Conservation (phyloP, 2,329 filamentous ascomycete genomes). For the Trichophyton rubrum region DNA sequence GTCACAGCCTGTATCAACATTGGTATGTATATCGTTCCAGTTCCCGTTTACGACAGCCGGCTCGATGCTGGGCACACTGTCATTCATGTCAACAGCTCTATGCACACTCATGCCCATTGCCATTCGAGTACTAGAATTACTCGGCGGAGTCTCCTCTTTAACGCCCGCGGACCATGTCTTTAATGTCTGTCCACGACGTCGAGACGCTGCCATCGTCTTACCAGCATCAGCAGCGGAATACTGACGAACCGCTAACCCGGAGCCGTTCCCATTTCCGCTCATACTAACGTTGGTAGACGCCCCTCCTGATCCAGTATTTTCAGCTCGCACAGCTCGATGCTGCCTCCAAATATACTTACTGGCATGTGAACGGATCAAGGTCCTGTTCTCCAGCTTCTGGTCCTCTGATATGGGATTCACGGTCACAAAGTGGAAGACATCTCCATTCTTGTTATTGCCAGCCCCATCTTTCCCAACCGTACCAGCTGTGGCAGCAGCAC, state of each 20-base stretch:
- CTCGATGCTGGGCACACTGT: neutral
- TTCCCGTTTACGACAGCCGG: neutral
- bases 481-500: neutral
- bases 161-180: neutral
- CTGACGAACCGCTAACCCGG: neutral
- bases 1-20: neutral
- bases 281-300: neutral
- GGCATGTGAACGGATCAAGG: conserved; percentile 15
- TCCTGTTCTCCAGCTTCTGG: conserved; percentile 14
- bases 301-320: neutral
- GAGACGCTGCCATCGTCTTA: neutral
- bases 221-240: neutral
- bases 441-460: conserved; percentile 3
- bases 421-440: conserved; percentile 15
- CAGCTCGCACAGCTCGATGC: conserved; percentile 12
- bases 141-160: neutral
- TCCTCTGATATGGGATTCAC: conserved; percentile 15
- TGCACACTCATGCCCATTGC: neutral
- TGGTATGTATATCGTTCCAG: neutral
- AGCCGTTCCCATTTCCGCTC: neutral
- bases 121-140: neutral
- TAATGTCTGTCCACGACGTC: neutral
- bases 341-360: conserved; percentile 17
- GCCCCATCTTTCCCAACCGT: neutral
- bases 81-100: neutral